Base-by-base conservation (phyloP, 176 grass and related monocot species). In the Triticum monococcum region DNA sequence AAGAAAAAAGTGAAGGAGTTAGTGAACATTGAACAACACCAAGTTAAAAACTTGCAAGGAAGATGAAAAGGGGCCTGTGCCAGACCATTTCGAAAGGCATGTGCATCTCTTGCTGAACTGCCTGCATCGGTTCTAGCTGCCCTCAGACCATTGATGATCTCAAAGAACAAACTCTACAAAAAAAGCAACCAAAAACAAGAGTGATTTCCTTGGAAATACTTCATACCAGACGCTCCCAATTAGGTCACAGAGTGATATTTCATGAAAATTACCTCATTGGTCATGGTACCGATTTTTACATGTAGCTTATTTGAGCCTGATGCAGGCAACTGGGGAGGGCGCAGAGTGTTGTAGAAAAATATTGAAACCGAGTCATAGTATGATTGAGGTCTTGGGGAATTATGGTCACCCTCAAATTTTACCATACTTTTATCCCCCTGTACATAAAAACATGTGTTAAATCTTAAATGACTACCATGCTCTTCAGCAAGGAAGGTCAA, bases 351-450 rank as follows among this genome's bases (percentile, higher is more conserved):
- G 31, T 94, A 98, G 81, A 98, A 98, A 83, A 98, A 98, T 74
- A 92, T 91, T 9, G 93, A 98, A 92, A 98, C 93, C 25, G 96
- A 94, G 85, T 98, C 93, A 91, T 96, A 98, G 81, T 98, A 98
- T 36, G 91, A 96, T 77, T 96, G 93, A 76, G 96, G 93, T 87
- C 96, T 94, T 54, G 88, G 88, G 31, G 93, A 91, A 81, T 98
- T 98, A 72, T 98, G 96, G 83, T 96, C 93, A 41, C 96, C 96
- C 18, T 98, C 93, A 94, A 98, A 98, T 91, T 95, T 98, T 81
- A 96, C 91, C 72, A 96, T 81, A 82, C 82, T 94, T 81, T 98
- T 98, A 80, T 85, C 93, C 25, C 96, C 96, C 96, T 98, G 88
- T 56, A 94, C 61, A 91, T 17, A 80, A 78, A 68, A 35, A 87